These are phyloP conservation scores for Coemansia sp. DNA, from an alignment of 192 early-diverging fungal genomes.

Conservation along the genomic window DNA sequence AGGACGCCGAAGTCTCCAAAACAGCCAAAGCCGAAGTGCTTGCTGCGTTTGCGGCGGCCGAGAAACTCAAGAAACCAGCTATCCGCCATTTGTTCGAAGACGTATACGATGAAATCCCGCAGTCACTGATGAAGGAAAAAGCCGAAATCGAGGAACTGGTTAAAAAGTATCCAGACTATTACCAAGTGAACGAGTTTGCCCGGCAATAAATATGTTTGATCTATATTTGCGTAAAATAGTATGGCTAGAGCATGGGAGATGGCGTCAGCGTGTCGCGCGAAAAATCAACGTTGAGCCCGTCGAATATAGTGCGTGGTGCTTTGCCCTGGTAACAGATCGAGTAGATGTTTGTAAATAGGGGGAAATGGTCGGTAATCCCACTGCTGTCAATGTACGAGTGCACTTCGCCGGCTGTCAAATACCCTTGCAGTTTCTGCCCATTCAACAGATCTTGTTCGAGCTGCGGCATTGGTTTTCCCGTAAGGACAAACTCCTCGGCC, in stretches of 20 bases:
- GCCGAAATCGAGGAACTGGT: slow-evolving; percentile 76
- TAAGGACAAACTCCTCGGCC: slow-evolving; percentile 86
- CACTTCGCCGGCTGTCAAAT: slow-evolving; percentile 85
- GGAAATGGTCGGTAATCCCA: slow-evolving; percentile 70
- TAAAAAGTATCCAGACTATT: slow-evolving; percentile 84
- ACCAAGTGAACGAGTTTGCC: slow-evolving; percentile 58
- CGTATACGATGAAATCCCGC: slow-evolving; percentile 86
- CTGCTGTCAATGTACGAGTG: slow-evolving; percentile 72
- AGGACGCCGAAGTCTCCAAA: slow-evolving; percentile 61
- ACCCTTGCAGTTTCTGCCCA: slow-evolving; percentile 97
- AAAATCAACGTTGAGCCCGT: slow-evolving; percentile 53
- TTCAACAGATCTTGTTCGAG: slow-evolving; percentile 92
- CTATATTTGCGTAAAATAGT: neutral
- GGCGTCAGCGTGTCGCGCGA: slow-evolving; percentile 37
- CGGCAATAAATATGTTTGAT: slow-evolving; percentile 6
- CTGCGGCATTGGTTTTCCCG: slow-evolving; percentile 90
- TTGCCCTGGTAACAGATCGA: slow-evolving; percentile 81
- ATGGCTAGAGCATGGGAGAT: slow-evolving; percentile 7
- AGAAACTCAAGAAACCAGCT: slow-evolving; percentile 86
- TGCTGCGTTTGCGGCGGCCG: slow-evolving; percentile 78
- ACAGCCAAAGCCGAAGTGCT: slow-evolving; percentile 71
- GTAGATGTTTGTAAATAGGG: slow-evolving; percentile 94
- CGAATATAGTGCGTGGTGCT: slow-evolving; percentile 66
- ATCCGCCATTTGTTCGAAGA: slow-evolving; percentile 86
- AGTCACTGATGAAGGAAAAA: slow-evolving; percentile 75